phyloP scores from a whole-genome alignment of 2,329 filamentous ascomycete genomes.

The Cryphonectria nitschkei region DNA sequence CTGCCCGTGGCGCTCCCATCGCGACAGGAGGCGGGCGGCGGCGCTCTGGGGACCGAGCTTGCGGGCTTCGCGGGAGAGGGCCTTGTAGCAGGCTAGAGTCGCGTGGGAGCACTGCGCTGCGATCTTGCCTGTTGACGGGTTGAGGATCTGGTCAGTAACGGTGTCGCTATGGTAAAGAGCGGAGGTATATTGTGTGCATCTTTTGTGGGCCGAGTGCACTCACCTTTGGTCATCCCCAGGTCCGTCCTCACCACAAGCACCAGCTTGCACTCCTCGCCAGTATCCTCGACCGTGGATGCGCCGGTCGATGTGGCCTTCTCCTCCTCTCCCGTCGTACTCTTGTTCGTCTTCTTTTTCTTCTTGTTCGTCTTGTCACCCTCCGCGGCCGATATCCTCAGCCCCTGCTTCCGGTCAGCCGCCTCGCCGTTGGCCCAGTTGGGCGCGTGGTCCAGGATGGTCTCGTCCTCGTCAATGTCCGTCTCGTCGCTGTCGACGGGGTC shows the following conservation, averaged over 20 bases:
- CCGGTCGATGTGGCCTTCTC: constrained; percentile 29
- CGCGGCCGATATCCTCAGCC: constrained; percentile 46
- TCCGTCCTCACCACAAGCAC: constrained; percentile 92
- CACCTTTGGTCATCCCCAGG: constrained; percentile 96
- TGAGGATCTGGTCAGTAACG: constrained; percentile 18
- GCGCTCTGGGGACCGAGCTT: constrained; percentile 52
- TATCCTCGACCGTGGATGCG: constrained; percentile 37
- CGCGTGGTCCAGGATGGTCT: constrained; percentile 64
- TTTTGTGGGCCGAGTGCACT: constrained; percentile 29
- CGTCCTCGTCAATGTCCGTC: constrained; percentile 67
- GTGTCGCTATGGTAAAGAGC: background rate
- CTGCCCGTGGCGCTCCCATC: constrained; percentile 87
- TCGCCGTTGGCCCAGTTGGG: constrained; percentile 67
- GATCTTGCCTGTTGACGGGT: constrained; percentile 75
- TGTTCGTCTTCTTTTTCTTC: constrained; percentile 20
- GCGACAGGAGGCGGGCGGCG: constrained; percentile 67
- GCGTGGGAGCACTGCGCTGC: constrained; percentile 94
- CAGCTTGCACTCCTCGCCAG: constrained; percentile 86
- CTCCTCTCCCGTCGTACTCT: constrained; percentile 31
- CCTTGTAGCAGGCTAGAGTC: constrained; percentile 97
- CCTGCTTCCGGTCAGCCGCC: constrained; percentile 64
- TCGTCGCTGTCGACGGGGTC: constrained; percentile 72
- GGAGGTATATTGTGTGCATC: background rate
- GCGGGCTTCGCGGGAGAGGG: constrained; percentile 62
- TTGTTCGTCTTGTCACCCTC: constrained; percentile 38